These are phyloP conservation scores for Curvularia eragrostidis DNA, from an alignment of 2,329 filamentous ascomycete genomes.

Conservation along the genomic window DNA sequence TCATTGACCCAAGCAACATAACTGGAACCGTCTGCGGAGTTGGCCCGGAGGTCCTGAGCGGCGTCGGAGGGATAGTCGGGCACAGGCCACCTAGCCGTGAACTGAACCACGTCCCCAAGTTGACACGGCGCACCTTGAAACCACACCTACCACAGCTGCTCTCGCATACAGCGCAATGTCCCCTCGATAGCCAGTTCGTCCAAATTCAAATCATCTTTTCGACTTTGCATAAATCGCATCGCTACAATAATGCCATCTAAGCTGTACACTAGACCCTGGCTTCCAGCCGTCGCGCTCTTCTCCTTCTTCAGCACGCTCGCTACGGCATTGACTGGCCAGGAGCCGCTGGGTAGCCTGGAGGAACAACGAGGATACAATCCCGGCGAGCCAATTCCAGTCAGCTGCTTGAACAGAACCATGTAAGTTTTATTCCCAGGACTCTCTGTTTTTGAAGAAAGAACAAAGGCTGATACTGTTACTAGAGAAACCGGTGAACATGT, in stretches of 20 bases:
- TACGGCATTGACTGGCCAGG: conserved; percentile 51
- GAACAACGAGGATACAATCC: conserved; percentile 54
- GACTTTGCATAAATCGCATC: background rate
- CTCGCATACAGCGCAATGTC: conserved; percentile 6
- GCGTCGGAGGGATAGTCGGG: conserved; percentile 1
- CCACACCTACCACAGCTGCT: conserved; percentile 4
- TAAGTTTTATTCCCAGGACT: conserved; percentile 37
- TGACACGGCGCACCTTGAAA: conserved; percentile 14
- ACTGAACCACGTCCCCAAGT: conserved; percentile 14
- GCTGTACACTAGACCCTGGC: conserved; percentile 15
- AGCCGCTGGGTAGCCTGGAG: conserved; percentile 47
- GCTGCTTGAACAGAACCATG: conserved; percentile 61
- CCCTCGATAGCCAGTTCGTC: background rate
- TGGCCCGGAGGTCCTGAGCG: conserved; percentile 11
- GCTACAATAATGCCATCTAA: background rate
- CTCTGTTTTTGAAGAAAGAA: background rate
- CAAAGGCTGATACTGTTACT: conserved; percentile 20
- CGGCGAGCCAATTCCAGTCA: conserved; percentile 59
- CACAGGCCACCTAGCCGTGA: conserved; percentile 14
- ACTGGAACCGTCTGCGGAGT: conserved; percentile 8
- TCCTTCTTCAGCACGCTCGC: conserved; percentile 46
- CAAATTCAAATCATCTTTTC: background rate
- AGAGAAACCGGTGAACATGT: conserved; percentile 87
- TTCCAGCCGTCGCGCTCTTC: conserved; percentile 36
- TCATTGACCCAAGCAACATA: background rate